Percentiles rank a stretch among this genome's conserved stretches.
phyloP scores from a whole-genome alignment of 805 yeast species.

The Candida easanensis region DNA sequence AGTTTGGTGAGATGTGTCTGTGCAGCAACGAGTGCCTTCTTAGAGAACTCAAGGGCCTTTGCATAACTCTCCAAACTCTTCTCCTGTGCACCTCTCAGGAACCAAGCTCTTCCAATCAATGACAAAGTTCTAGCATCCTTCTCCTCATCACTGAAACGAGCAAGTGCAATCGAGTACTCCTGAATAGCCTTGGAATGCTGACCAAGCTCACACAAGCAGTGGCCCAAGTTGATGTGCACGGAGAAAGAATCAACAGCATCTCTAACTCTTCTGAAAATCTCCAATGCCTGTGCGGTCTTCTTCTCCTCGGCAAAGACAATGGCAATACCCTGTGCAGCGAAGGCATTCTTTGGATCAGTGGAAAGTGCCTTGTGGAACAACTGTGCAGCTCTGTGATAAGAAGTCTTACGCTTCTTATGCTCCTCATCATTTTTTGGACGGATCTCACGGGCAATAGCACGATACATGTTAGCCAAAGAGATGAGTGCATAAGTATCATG shows the following conservation, averaged over 20 bases:
- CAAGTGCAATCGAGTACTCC: constrained; percentile 76
- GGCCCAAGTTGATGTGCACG: constrained; percentile 82
- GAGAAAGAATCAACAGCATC: constrained; percentile 86
- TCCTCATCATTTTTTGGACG: constrained; percentile 47
- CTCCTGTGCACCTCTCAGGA: constrained; percentile 68
- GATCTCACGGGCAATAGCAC: constrained; percentile 74
- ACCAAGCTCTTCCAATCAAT: constrained; percentile 87
- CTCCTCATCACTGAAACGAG: constrained; percentile 54
- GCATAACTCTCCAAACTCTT: constrained; percentile 58
- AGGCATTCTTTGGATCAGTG: constrained; percentile 80
- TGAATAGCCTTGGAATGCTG: constrained; percentile 87
- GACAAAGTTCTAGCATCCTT: constrained; percentile 66
- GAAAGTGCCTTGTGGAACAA: constrained; percentile 84
- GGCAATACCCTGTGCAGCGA: constrained; percentile 97
- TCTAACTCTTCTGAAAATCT: constrained; percentile 81
- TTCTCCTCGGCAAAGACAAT: constrained; percentile 86
- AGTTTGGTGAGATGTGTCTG: constrained; percentile 31
- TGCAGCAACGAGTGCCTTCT: constrained; percentile 48
- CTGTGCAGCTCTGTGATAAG: constrained; percentile 88
- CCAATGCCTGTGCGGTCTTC: constrained; percentile 72
- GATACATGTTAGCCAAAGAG: constrained; percentile 86
- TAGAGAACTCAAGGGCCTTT: constrained; percentile 60
- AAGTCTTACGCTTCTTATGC: constrained; percentile 60
- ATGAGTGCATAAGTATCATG: constrained; percentile 89
- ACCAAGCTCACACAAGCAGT: constrained; percentile 77